A percentile compares a stretch with the other conserved stretches of the same genome.
These are phyloP conservation scores for Mycosphaerelloides madeirae DNA, from an alignment of 2,329 filamentous ascomycete genomes.

Conservation along the genomic window DNA sequence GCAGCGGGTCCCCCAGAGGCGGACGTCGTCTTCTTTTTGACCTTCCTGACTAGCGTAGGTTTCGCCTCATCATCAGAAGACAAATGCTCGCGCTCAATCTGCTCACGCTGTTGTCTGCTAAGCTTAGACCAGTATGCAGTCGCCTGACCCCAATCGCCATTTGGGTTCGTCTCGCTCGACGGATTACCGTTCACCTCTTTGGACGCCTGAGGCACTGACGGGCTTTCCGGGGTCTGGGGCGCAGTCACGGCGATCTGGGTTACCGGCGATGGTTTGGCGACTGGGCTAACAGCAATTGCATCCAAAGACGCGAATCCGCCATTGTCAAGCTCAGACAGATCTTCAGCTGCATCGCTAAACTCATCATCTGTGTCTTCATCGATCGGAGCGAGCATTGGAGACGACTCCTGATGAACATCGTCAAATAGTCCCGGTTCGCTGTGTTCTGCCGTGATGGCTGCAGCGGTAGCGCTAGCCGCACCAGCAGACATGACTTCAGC, in stretches of 20 bases:
- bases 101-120: slow-evolving; percentile 57
- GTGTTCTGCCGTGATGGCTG: slow-evolving; percentile 3
- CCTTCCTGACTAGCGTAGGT: slow-evolving; percentile 28
- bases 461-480: slow-evolving; percentile 7
- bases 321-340: slow-evolving; percentile 60
- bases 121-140: slow-evolving; percentile 67
- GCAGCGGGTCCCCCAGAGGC: slow-evolving; percentile 14
- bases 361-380: slow-evolving; percentile 45
- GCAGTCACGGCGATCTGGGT: slow-evolving; percentile 1
- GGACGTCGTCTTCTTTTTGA: slow-evolving; percentile 39
- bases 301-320: slow-evolving; percentile 69
- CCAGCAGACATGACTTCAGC: slow-evolving; percentile 6
- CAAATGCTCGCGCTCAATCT: slow-evolving; percentile 53
- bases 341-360: slow-evolving; percentile 74
- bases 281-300: slow-evolving; percentile 62
- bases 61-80: slow-evolving; percentile 28
- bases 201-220: slow-evolving; percentile 13
- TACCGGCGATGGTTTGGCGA: slow-evolving; percentile 21
- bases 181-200: slow-evolving; percentile 6
- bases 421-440: slow-evolving; percentile 4
- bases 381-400: slow-evolving; percentile 19
- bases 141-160: slow-evolving; percentile 59
- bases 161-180: slow-evolving; percentile 1
- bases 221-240: slow-evolving; percentile 24
- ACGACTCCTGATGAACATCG: slow-evolving; percentile 10